Evolutionary conservation across 1,139 yeast genomes (phyloP).

Genomic region (Starmera stellimalicola): DNA sequence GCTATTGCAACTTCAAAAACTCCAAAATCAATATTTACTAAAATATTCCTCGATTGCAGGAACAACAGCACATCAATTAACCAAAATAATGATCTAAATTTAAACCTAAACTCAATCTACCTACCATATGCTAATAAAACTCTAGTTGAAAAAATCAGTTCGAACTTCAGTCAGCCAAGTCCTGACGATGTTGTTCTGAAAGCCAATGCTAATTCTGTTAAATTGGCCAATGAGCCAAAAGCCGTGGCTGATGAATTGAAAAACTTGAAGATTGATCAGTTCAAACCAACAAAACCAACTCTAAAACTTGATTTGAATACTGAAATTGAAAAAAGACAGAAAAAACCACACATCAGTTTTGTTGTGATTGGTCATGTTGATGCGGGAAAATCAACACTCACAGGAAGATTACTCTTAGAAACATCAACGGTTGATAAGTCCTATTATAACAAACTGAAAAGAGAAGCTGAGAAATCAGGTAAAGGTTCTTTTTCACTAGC

Average conservation of each 20-base stretch:
- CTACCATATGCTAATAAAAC: constrained; percentile 33
- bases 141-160: constrained; percentile 34
- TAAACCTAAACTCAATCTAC: constrained; percentile 29
- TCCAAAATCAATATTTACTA: neutral
- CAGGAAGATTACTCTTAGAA: constrained; percentile 83
- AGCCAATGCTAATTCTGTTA: constrained; percentile 49
- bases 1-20: neutral
- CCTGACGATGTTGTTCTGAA: constrained; percentile 70
- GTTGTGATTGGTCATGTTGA: constrained; percentile 96
- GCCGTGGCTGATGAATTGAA: constrained; percentile 17
- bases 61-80: neutral
- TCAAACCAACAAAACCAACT: constrained; percentile 24
- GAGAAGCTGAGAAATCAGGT: constrained; percentile 76
- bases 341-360: constrained; percentile 63
- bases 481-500: constrained; percentile 93
- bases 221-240: constrained; percentile 12
- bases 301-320: constrained; percentile 23
- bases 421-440: constrained; percentile 72
- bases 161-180: constrained; percentile 61
- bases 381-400: constrained; percentile 92
- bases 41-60: neutral
- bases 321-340: constrained; percentile 30
- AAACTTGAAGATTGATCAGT: neutral
- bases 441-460: constrained; percentile 64
- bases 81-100: too few relatives aligned